Evolutionary conservation across 2,329 filamentous ascomycete species (phyloP), one percentile per base, ranked within the genome.

Genomic region (Coniochaeta hoffmannii): DNA sequence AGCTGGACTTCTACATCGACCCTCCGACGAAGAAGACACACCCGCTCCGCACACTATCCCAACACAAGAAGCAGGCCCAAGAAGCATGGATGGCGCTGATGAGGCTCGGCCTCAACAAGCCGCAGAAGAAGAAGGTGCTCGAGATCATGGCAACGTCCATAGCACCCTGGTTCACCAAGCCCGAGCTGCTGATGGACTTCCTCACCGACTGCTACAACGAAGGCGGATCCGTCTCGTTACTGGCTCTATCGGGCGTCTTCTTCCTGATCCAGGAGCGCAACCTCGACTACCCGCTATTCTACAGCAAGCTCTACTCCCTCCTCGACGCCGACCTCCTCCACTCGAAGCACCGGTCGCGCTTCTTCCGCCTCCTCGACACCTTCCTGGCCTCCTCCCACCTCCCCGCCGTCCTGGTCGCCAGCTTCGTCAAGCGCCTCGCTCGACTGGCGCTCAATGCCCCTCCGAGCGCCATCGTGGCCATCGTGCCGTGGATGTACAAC

Each of bases 401-500:
- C 64, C 94, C 95, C 3, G 91, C 90, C 4, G 85, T 87, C 4
- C 78, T 99, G 36, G 89, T 99, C 2, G 93, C 94, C 12, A 96
- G 91, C 71, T 99, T 99, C 72, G 86, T 99, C 74, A 99, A 99
- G 73, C 83, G 90, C n/a, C 79, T 99, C 9, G 84, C 91, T 3
- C 81, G 93, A 53, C 78, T 97, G 35, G 83, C 89, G 15, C 79
- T 99, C n/a, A 86, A 89, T 65, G 92, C 90, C 0, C 93, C 95
- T 2, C 94, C 95, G 1, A 85, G 89, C 32, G 92, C 90, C 30
- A 88, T 97, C 54, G 92, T 97, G 15, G 87, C 86, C 54, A 85
- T 96, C 49, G 79, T 97, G 10, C 95, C 94, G 0, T 97, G 90
- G 85, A 86, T 93, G 53, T 99, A 99, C 77, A 99, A 99, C 71